A percentile compares a stretch with the other conserved stretches of the same genome.
These are phyloP conservation scores for Bassia scoparia DNA, from an alignment of 148 eudicot species.

Conservation along the genomic window DNA sequence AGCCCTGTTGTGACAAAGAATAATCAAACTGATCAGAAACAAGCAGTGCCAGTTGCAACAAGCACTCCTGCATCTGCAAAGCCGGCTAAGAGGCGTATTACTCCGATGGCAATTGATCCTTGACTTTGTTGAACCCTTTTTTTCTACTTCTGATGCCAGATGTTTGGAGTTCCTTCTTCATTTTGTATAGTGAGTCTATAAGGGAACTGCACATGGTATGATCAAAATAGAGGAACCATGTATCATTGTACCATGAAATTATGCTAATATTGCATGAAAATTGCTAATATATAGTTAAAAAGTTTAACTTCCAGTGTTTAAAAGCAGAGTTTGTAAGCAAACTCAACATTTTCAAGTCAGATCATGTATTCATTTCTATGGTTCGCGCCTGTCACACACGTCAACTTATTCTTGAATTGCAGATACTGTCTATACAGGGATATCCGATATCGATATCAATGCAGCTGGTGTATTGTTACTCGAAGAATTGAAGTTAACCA, in stretches of 20 bases:
- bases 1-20: conserved; percentile 22
- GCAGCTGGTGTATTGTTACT: not conserved
- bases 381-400: not conserved
- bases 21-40: conserved; percentile 23
- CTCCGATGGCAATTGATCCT: conserved; percentile 84
- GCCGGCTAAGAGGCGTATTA: conserved; percentile 84
- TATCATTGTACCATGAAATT: conserved; percentile 9
- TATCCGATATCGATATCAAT: not conserved
- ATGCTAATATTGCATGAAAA: not conserved
- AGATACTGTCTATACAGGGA: too few species aligned
- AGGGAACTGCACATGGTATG: not conserved
- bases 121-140: conserved; percentile 12
- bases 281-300: not conserved
- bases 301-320: not conserved
- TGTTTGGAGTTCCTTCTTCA: conserved; percentile 12
- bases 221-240: not conserved
- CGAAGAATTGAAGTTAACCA: too few species aligned
- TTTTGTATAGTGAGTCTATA: conserved; percentile 15
- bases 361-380: conserved; percentile 1
- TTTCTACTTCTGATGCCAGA: conserved; percentile 7
- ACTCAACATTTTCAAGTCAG: not conserved
- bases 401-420: not conserved
- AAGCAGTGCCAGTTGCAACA: conserved; percentile 21
- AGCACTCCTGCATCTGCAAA: conserved; percentile 40
- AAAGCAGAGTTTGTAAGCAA: not conserved